A percentile compares a stretch with the other conserved stretches of the same genome.
phyloP scores from a whole-genome alignment of 257 asterid species.

The Lithospermum erythrorhizon region DNA sequence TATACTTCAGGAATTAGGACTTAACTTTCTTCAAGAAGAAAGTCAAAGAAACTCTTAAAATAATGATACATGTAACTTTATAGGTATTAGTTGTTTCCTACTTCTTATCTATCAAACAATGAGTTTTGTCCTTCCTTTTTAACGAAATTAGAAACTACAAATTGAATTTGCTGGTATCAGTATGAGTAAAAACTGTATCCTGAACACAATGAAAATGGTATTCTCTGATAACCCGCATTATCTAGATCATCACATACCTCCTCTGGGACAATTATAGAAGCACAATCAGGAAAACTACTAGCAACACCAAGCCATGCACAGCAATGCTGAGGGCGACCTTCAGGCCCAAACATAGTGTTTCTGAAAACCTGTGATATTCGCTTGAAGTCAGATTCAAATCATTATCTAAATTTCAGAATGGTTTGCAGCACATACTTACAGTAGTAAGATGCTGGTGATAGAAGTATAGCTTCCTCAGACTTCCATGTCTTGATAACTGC shows the following conservation, averaged over 20 bases:
- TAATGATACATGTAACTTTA: no score
- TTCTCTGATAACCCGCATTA: neutral
- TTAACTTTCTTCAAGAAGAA: neutral
- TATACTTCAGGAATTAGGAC: neutral
- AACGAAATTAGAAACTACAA: no score
- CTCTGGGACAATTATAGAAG: slow-evolving; percentile 80
- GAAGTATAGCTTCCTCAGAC: slow-evolving; percentile 88
- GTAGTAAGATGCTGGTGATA: slow-evolving; percentile 97
- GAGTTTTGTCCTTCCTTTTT: neutral
- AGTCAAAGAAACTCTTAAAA: neutral
- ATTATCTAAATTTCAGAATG: neutral
- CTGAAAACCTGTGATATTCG: slow-evolving; percentile 60
- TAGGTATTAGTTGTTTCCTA: neutral
- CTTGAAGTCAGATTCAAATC: slow-evolving; percentile 22
- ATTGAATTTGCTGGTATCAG: neutral
- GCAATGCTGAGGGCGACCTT: slow-evolving; percentile 99
- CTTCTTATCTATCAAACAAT: neutral
- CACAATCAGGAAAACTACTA: slow-evolving; percentile 95
- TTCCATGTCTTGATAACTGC: slow-evolving; percentile 82
- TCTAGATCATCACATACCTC: slow-evolving; percentile 44
- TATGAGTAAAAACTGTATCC: neutral
- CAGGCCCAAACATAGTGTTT: slow-evolving; percentile 99
- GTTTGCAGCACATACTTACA: slow-evolving; percentile 31
- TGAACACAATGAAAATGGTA: neutral
- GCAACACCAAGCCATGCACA: slow-evolving; percentile 99